Percentiles rank a stretch among this genome's conserved stretches.
phyloP scores from a whole-genome alignment of 108 stramenopile genomes.

The Fragilaria radians region DNA sequence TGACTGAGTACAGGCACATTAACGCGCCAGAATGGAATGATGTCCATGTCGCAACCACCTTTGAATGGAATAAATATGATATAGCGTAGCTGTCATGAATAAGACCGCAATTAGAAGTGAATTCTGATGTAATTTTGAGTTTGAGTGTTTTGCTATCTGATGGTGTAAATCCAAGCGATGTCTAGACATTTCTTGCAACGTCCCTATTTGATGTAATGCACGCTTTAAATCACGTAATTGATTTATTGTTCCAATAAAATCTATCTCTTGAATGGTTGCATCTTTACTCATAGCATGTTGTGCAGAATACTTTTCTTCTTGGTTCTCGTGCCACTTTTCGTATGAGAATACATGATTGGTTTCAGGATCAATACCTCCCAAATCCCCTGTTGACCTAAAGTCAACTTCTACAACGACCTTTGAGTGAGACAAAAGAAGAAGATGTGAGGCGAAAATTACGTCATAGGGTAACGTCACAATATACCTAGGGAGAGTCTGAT shows the following conservation, averaged over 20 bases:
- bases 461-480: no score
- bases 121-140: conserved; percentile 69
- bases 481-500: no score
- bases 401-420: conserved; percentile 66
- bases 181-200: conserved; percentile 67
- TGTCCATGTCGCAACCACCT: conserved; percentile 59
- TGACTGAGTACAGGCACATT: no score
- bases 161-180: conserved; percentile 56
- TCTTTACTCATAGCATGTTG: conserved; percentile 41
- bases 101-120: conserved; percentile 66
- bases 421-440: conserved; percentile 5
- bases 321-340: conserved; percentile 37
- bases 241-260: conserved; percentile 51
- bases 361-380: conserved; percentile 48
- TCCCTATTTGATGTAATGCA: conserved; percentile 61
- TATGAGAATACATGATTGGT: conserved; percentile 60
- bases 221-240: conserved; percentile 53
- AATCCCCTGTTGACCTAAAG: conserved; percentile 54
- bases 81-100: conserved; percentile 70
- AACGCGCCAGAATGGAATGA: conserved; percentile 41
- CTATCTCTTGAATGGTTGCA: conserved; percentile 68
- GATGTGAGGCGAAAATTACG: no score
- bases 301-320: conserved; percentile 62
- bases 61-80: conserved; percentile 76
- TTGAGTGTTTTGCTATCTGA: conserved; percentile 65